Percentiles rank a stretch among this genome's conserved stretches.
These are phyloP conservation scores for Adenanthera pavonina DNA, from an alignment of 306 rosid genomes.

Conservation along the genomic window DNA sequence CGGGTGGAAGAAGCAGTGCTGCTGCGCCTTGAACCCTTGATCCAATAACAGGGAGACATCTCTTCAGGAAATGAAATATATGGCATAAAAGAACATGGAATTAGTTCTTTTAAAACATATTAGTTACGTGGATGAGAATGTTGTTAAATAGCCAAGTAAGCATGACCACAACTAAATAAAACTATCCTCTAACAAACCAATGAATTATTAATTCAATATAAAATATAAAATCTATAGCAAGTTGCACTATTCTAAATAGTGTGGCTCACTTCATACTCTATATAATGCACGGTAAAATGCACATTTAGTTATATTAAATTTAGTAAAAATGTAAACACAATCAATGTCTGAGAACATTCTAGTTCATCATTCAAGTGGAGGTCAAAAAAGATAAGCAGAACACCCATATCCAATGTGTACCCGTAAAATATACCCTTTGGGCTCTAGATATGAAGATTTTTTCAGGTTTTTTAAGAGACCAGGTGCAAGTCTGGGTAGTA, in stretches of 20 bases:
- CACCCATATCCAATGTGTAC: not conserved
- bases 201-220: no score
- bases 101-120: conserved; percentile 29
- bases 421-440: not conserved
- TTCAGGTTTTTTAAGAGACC: no score
- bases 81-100: conserved; percentile 13
- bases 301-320: not conserved
- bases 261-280: no score
- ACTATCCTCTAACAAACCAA: conserved; percentile 20
- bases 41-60: conserved; percentile 90
- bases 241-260: no score
- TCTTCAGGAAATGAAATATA: conserved; percentile 52
- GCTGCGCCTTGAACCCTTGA: conserved; percentile 76
- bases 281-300: no score
- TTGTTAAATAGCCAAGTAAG: conserved; percentile 21
- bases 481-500: no score
- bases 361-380: conserved; percentile 26
- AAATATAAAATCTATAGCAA: no score
- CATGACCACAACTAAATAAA: conserved; percentile 24
- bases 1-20: conserved; percentile 89
- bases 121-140: conserved; percentile 27
- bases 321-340: not conserved
- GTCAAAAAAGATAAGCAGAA: not conserved
- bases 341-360: conserved; percentile 12
- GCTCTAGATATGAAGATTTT: no score